Evolutionary conservation across 768 basidiomycete genomes (phyloP).

Genomic region (Tephrocybe sp.): DNA sequence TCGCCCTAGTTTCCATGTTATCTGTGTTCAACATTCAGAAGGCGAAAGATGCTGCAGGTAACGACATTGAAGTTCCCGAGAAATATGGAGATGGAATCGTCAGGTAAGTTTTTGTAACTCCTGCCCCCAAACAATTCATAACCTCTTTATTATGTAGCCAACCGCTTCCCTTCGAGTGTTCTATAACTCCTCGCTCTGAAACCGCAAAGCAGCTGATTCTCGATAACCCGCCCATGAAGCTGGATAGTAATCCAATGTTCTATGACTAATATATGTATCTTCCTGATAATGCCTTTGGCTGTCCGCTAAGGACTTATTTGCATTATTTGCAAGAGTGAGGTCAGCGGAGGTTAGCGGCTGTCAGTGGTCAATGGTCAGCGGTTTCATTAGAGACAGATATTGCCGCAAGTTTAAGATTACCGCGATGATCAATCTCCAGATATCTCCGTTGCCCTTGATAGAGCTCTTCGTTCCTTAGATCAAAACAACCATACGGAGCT

Average conservation of each 20-base stretch:
- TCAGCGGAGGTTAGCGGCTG: too few species aligned
- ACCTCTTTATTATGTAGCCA: background rate
- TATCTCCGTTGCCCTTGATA: background rate
- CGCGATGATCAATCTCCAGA: background rate
- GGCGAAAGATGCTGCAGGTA: slow-evolving; percentile 8
- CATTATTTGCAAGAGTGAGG: too few species aligned
- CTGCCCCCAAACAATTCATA: background rate
- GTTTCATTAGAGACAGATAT: too few species aligned
- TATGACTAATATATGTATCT: slow-evolving; percentile 2
- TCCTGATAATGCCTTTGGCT: too few species aligned
- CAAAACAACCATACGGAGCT: too few species aligned
- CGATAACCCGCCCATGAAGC: slow-evolving; percentile 3
- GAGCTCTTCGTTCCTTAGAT: too few species aligned
- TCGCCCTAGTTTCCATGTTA: slow-evolving; percentile 8
- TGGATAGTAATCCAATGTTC: slow-evolving; percentile 11
- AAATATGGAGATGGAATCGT: slow-evolving; percentile 5
- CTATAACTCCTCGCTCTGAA: slow-evolving; percentile 22
- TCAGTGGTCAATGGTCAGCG: too few species aligned
- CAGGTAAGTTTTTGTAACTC: background rate
- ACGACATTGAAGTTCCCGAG: slow-evolving; percentile 4
- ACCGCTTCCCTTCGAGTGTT: slow-evolving; percentile 24
- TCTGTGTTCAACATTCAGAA: slow-evolving; percentile 7
- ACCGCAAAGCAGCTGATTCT: slow-evolving; percentile 12
- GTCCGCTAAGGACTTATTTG: too few species aligned
- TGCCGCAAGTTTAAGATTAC: too few species aligned